phyloP scores from a whole-genome alignment of 179 eudicot genomes.

The Beta corolliflora region DNA sequence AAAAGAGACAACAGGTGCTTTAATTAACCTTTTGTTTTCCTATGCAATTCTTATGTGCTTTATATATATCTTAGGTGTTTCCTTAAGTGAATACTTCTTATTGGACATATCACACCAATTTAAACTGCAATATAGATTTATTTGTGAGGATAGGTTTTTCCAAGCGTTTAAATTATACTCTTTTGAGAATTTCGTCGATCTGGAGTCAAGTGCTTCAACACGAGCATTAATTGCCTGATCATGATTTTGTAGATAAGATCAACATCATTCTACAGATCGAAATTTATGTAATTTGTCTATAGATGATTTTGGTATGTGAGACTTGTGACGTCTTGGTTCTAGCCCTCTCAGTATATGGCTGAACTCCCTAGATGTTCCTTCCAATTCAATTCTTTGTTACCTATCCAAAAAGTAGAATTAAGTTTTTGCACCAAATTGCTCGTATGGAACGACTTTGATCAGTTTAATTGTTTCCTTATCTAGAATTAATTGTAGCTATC shows the following conservation, averaged over 20 bases:
- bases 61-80: not conserved
- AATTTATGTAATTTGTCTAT: too few species aligned
- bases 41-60: not conserved
- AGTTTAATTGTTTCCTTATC: too few species aligned
- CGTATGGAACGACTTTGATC: too few species aligned
- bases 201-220: not conserved
- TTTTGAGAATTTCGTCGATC: not conserved
- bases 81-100: not conserved
- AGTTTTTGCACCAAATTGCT: too few species aligned
- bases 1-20: slow-evolving; percentile 76
- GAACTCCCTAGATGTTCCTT: too few species aligned
- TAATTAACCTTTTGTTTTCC: not conserved
- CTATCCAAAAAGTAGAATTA: too few species aligned
- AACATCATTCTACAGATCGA: too few species aligned
- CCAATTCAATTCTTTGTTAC: too few species aligned
- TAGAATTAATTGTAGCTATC: too few species aligned
- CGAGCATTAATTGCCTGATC: not conserved
- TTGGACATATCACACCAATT: not conserved
- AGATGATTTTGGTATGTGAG: too few species aligned
- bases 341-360: too few species aligned
- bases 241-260: not conserved
- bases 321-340: too few species aligned
- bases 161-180: not conserved
- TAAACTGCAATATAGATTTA: not conserved
- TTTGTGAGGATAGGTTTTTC: not conserved